Conservation (phyloP, 768 basidiomycete species). For the Boletus vinaceobasis region DNA sequence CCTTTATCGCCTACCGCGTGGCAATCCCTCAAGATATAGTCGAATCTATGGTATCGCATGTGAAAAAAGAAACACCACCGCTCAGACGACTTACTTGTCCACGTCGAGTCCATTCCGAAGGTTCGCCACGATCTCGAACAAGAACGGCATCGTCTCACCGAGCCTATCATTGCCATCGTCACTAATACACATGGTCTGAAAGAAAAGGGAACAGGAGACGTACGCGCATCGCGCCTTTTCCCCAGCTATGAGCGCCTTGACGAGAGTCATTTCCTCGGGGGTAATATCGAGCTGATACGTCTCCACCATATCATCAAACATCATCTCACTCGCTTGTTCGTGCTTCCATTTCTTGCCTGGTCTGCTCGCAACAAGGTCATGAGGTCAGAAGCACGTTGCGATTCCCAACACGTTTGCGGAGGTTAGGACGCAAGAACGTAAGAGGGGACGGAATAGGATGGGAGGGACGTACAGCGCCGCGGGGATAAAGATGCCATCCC, state of each 20-base stretch:
- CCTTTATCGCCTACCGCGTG: slow-evolving; percentile 66
- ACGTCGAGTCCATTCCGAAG: slow-evolving; percentile 80
- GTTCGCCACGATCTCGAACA: slow-evolving; percentile 87
- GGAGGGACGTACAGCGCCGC: slow-evolving; percentile 48
- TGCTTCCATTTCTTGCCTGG: slow-evolving; percentile 60
- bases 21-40: slow-evolving; percentile 77
- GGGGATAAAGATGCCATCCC: slow-evolving; percentile 74
- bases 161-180: slow-evolving; percentile 11
- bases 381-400: neutral
- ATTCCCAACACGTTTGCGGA: neutral
- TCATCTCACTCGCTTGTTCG: slow-evolving; percentile 77
- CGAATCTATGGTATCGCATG: slow-evolving; percentile 48
- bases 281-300: slow-evolving; percentile 52
- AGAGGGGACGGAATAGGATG: neutral
- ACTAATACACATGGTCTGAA: neutral
- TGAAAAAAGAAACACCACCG: neutral
- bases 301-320: slow-evolving; percentile 68
- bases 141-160: slow-evolving; percentile 57
- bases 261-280: slow-evolving; percentile 49
- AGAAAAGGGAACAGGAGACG: slow-evolving; percentile 19
- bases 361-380: slow-evolving; percentile 25
- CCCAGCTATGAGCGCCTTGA: slow-evolving; percentile 79
- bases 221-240: slow-evolving; percentile 50
- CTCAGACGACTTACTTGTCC: slow-evolving; percentile 55
- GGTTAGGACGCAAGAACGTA: neutral